phyloP scores from a whole-genome alignment of 768 basidiomycete genomes.

The Favolaschia claudopus region DNA sequence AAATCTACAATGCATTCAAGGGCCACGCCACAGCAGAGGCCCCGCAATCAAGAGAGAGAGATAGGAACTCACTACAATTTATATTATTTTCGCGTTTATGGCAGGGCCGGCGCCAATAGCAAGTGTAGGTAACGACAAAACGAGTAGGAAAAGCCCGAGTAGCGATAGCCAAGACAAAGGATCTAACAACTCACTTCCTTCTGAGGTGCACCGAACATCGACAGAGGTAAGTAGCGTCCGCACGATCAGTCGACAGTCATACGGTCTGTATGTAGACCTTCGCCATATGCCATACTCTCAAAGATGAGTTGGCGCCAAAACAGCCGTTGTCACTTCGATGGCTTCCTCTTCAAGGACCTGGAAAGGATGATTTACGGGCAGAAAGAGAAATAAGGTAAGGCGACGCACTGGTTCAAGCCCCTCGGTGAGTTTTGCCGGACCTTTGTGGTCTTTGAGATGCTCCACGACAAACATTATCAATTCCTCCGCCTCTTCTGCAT shows the following conservation, averaged over 20 bases:
- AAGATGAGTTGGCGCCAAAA: conserved; percentile 96
- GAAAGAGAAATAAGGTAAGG: background rate
- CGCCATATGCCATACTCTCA: conserved; percentile 92
- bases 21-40: too few relatives aligned
- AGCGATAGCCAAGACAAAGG: too few relatives aligned
- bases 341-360: conserved; percentile 96
- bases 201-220: background rate
- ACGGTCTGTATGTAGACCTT: conserved; percentile 87
- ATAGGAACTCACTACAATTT: too few relatives aligned
- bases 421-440: conserved; percentile 84
- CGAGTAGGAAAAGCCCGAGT: too few relatives aligned
- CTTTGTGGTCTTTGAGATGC: conserved; percentile 90
- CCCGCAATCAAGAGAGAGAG: too few relatives aligned
- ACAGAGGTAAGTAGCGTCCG: background rate
- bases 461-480: conserved; percentile 94
- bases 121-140: too few relatives aligned
- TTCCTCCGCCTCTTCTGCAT: conserved; percentile 88
- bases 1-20: too few relatives aligned
- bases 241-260: conserved; percentile 74
- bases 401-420: conserved; percentile 87
- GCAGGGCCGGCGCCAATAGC: too few relatives aligned
- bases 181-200: conserved; percentile 24
- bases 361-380: background rate
- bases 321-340: conserved; percentile 70
- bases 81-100: too few relatives aligned